Conservation (phyloP, 768 basidiomycete species). For the Candolleomyces eurysporus region DNA sequence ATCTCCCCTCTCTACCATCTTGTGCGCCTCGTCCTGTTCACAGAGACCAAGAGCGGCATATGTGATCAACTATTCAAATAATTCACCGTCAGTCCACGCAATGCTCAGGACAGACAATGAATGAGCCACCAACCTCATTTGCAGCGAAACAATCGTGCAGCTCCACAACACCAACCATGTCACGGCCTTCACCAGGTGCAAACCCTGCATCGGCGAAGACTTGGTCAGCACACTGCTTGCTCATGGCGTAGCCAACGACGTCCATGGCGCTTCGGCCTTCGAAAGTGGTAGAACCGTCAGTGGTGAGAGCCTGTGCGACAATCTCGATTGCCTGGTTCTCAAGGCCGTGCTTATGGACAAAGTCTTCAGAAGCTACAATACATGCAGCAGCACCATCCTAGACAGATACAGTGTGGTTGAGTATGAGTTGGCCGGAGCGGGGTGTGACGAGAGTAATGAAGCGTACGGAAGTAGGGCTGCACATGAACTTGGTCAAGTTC, state of each 20-base stretch:
- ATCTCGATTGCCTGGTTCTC: slow-evolving; percentile 90
- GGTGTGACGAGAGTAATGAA: not conserved
- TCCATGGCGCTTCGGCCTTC: slow-evolving; percentile 74
- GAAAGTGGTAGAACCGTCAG: slow-evolving; percentile 65
- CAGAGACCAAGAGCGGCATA: slow-evolving; percentile 82
- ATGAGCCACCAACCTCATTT: slow-evolving; percentile 55
- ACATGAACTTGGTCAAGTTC: slow-evolving; percentile 81
- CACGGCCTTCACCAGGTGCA: slow-evolving; percentile 55
- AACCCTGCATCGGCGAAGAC: slow-evolving; percentile 75
- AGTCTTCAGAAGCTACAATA: slow-evolving; percentile 75
- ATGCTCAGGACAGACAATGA: not conserved
- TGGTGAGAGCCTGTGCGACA: slow-evolving; percentile 60
- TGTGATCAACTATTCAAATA: slow-evolving; percentile 58
- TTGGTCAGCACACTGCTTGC: slow-evolving; percentile 62
- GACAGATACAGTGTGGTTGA: not conserved
- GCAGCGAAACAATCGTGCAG: slow-evolving; percentile 85
- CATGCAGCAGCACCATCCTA: slow-evolving; percentile 78
- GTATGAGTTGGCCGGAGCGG: not conserved
- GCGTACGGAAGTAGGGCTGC: slow-evolving; percentile 75
- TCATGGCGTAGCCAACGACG: slow-evolving; percentile 78
- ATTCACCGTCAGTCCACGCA: not conserved
- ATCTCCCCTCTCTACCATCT: slow-evolving; percentile 71
- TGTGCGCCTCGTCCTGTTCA: slow-evolving; percentile 62
- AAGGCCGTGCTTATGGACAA: slow-evolving; percentile 66
- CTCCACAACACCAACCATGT: slow-evolving; percentile 81